Evolutionary conservation across 2,329 filamentous ascomycete genomes (phyloP), one percentile per base, ranked within the genome.

Genomic region (Arthrinium puccinioides): DNA sequence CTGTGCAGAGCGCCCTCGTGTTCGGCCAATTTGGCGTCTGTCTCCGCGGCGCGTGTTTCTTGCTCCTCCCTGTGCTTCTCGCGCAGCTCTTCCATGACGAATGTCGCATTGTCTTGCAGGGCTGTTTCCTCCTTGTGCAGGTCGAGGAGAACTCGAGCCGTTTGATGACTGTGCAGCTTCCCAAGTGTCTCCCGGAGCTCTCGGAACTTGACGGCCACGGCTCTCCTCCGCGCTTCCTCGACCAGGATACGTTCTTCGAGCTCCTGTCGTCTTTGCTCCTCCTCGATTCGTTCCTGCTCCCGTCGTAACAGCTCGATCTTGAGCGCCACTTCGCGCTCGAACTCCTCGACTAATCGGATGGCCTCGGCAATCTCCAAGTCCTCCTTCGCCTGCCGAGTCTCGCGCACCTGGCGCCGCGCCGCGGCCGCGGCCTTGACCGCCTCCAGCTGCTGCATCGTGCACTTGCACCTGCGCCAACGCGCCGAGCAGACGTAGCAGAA

Each of bases 401-500:
- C 39, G n/a, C 61, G 60, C 40, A 54, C 51, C 21, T 44, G 46
- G 5, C 64, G 58, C 9, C 66, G 57, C 7, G 32, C 44, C 3
- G 44, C 54, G 3, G 63, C 67, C 0, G 45, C 47, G 1, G 43
- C 29, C 39, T 74, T 73, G 25, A 71, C 42, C 2, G 39, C 48
- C 4, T 37, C 33, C 2, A 78, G 61, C 43, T 74, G 60, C 10
- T 59, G 48, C 57, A 68, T 64, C 2, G 62, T 69, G 55, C 87
- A 92, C 2, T 60, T 60, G 53, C 86, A 92, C 0, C 79, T 84
- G 47, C 79, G 75, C 87, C 87, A 94, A 38, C 67, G 71, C 18
- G 63, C 57, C 5, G 78, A 79, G 56, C 87, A 94, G 3, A 89
- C 74, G 63, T 90, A 92, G 66, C 87, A 94, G 59, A 94, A 94